Evolutionary conservation across 2,329 filamentous ascomycete species (phyloP).

Genomic region (Aureobasidium sp.): DNA sequence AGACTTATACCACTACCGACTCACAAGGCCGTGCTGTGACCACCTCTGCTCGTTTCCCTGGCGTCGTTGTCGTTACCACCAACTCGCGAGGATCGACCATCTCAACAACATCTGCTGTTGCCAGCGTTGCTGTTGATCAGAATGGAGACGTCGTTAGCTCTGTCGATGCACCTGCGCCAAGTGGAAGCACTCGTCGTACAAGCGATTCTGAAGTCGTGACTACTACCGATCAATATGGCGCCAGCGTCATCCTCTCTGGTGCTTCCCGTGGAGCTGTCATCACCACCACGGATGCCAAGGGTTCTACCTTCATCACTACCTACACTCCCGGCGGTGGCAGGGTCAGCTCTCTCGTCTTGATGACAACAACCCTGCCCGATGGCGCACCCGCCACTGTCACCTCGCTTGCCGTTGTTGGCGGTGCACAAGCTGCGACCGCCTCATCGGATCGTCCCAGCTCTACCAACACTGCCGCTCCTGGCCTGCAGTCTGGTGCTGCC

Average conservation of each 20-base stretch:
- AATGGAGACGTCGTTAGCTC: conserved; percentile 34
- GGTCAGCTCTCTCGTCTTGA: conserved; percentile 35
- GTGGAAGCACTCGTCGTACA: conserved; percentile 3
- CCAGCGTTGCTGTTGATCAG: conserved; percentile 32
- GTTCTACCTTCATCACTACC: conserved; percentile 39
- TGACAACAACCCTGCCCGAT: conserved; percentile 30
- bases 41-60: conserved; percentile 32
- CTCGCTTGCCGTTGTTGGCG: conserved; percentile 37
- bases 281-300: conserved; percentile 36
- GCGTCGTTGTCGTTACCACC: conserved; percentile 30
- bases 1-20: conserved; percentile 28
- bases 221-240: conserved; percentile 35
- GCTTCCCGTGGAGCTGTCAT: conserved; percentile 33
- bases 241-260: conserved; percentile 30
- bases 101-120: conserved; percentile 31
- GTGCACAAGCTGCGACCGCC: conserved; percentile 17
- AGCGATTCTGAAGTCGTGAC: conserved; percentile 21
- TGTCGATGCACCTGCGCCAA: conserved; percentile 31
- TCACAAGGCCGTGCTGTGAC: conserved; percentile 24
- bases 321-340: conserved; percentile 38
- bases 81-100: conserved; percentile 32
- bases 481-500: conserved; percentile 34
- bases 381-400: conserved; percentile 37
- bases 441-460: conserved; percentile 1
- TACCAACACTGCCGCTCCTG: conserved; percentile 24